Base-by-base conservation (phyloP, 2,329 filamentous ascomycete species). In the Colletotrichum sp. region DNA sequence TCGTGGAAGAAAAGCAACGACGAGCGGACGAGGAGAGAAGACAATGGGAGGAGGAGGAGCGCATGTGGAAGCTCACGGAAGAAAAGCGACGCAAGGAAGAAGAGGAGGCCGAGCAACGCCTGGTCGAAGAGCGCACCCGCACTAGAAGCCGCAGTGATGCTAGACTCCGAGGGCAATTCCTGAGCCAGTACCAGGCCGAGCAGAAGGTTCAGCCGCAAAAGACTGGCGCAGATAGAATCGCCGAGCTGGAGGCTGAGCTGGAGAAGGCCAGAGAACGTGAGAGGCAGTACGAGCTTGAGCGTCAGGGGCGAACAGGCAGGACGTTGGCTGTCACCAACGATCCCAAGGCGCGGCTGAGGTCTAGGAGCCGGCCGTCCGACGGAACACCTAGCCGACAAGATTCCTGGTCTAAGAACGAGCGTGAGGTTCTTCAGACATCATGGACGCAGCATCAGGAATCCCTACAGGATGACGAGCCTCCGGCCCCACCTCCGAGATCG, bases 101-200 rank as follows among this genome's bases (percentile, higher is more conserved):
- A 79, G 91, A 91, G 39, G 94, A 94, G 78, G 91, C 93, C 4
- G 93, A 96, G 80, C 90, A 91, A 13, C 90, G 89, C 55, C 83
- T 96, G 36, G 91, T 91, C 65, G 89, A 93, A 75, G 94, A 96
- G 81, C 91, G 94, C 64, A 89, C 89, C 80, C 89, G 91, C 75
- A 88, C 91, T 72, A 90, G 92, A 75, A 90, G 88, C 62, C 85
- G 88, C 78, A 89, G 90, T 80, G 93, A 96, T 80, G 89, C 90
- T 49, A 91, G 93, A 77, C 88, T 98, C 27, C 93, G 93, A 76
- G 96, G 96, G 4, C 96, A 98, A 82, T 96, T 93, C 80, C 89
- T 98, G 67, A 96, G 95, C 81, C 94, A 98, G 82, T 98, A 98
- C 82, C 94, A 95, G 83, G 92, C 93, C 25, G 93, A 95, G 79